These are phyloP conservation scores for Jacaranda mimosifolia DNA, from an alignment of 257 asterid genomes.

Conservation along the genomic window DNA sequence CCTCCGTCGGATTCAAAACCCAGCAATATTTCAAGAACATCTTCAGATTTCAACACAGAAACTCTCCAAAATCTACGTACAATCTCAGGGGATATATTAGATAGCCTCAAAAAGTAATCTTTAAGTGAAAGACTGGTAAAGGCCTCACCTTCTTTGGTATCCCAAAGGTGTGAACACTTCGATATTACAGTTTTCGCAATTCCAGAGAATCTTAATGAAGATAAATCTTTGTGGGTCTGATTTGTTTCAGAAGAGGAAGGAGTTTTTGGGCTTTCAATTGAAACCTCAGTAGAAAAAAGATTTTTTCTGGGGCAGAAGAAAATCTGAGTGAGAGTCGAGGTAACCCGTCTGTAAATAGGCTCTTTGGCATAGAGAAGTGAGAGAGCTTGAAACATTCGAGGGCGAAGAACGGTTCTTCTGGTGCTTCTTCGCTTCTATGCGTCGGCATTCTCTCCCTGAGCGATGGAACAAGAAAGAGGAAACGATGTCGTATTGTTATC, in stretches of 20 bases:
- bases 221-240: slow-evolving; percentile 39
- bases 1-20: slow-evolving; percentile 58
- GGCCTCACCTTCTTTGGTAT: slow-evolving; percentile 48
- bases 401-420: neutral
- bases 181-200: slow-evolving; percentile 55
- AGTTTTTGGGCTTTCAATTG: slow-evolving; percentile 19
- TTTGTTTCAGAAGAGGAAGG: slow-evolving; percentile 30
- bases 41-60: slow-evolving; percentile 61
- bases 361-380: slow-evolving; percentile 14
- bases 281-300: slow-evolving; percentile 30
- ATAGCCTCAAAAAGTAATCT: slow-evolving; percentile 62
- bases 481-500: slow-evolving; percentile 25
- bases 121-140: slow-evolving; percentile 47
- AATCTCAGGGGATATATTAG: slow-evolving; percentile 60
- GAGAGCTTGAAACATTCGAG: slow-evolving; percentile 47
- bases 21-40: slow-evolving; percentile 74
- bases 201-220: slow-evolving; percentile 42
- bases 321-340: slow-evolving; percentile 34
- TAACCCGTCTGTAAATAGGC: slow-evolving; percentile 30
- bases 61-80: slow-evolving; percentile 83
- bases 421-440: neutral
- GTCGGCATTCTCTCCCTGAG: neutral
- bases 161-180: slow-evolving; percentile 39
- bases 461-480: neutral
- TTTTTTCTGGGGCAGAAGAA: neutral